phyloP scores from a whole-genome alignment of 345 rosid species.

The Citrus australasica region DNA sequence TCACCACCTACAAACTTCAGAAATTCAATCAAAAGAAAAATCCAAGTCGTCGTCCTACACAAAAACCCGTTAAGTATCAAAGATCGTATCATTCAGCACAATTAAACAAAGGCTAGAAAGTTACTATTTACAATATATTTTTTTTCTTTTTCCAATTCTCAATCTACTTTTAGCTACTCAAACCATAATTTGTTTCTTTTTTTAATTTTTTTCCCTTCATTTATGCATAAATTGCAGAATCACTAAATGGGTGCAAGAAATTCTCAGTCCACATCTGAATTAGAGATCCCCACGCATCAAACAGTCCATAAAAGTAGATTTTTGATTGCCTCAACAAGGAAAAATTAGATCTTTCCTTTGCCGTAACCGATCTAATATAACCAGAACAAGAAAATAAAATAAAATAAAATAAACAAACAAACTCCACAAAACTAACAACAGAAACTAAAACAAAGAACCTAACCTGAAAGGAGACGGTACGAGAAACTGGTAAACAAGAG shows the following conservation, averaged over 20 bases:
- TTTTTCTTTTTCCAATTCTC: not conserved
- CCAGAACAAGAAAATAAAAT: not conserved
- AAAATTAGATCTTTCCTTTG: not conserved
- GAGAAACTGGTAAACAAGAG: conserved; percentile 4
- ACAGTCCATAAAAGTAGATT: not conserved
- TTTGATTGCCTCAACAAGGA: not conserved
- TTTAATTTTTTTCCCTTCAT: no score
- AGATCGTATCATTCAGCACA: not conserved
- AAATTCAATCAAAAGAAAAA: not conserved
- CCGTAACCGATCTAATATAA: not conserved
- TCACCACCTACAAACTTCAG: conserved; percentile 8
- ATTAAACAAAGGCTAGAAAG: not conserved
- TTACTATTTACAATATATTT: not conserved
- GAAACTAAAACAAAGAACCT: not conserved
- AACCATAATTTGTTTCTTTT: not conserved
- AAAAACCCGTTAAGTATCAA: not conserved
- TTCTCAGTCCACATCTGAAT: not conserved
- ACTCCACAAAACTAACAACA: not conserved
- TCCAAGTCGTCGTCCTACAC: not conserved
- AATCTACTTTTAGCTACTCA: not conserved
- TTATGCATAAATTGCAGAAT: not conserved
- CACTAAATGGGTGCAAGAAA: not conserved
- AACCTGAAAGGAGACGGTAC: not conserved
- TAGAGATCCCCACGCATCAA: not conserved
- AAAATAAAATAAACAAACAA: not conserved